phyloP scores from a whole-genome alignment of 768 basidiomycete genomes.

The Boletellus ananiceps region DNA sequence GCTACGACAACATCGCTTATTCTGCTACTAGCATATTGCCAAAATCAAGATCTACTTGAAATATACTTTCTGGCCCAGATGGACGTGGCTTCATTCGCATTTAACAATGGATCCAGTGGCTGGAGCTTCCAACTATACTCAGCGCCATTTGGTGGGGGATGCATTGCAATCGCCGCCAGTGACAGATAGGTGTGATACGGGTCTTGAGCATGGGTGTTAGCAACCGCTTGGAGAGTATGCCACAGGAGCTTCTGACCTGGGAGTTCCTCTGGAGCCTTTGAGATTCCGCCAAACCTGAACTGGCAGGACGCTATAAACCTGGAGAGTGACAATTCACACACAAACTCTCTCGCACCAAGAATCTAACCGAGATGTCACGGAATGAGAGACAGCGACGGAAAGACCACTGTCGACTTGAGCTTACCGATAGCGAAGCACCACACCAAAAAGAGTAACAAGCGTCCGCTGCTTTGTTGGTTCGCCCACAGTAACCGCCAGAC shows the following conservation, averaged over 20 bases:
- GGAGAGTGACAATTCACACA: conserved; percentile 53
- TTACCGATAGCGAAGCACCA: conserved; percentile 71
- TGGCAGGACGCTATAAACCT: conserved; percentile 73
- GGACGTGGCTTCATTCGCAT: conserved; percentile 61
- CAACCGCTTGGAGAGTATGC: not conserved
- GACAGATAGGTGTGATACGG: conserved; percentile 95
- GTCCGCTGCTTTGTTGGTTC: conserved; percentile 84
- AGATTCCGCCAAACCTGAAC: conserved; percentile 84
- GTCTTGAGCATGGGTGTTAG: conserved; percentile 47
- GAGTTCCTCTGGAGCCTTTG: conserved; percentile 73
- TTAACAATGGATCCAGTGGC: conserved; percentile 64
- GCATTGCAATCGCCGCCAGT: conserved; percentile 74
- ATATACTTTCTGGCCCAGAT: conserved; percentile 64
- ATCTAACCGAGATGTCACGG: conserved; percentile 45
- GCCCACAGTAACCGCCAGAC: conserved; percentile 80
- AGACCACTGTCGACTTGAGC: conserved; percentile 13
- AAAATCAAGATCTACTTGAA: conserved; percentile 27
- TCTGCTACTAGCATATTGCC: not conserved
- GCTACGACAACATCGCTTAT: not conserved
- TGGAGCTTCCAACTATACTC: conserved; percentile 52
- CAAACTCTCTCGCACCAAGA: conserved; percentile 52
- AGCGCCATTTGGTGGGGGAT: conserved; percentile 37
- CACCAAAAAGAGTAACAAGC: conserved; percentile 99
- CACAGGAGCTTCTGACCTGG: conserved; percentile 51
- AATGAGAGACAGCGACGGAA: not conserved